Percentiles rank a stretch among this genome's conserved stretches.
phyloP scores from a whole-genome alignment of 495 filamentous ascomycete genomes.

The Daldinia grandis region DNA sequence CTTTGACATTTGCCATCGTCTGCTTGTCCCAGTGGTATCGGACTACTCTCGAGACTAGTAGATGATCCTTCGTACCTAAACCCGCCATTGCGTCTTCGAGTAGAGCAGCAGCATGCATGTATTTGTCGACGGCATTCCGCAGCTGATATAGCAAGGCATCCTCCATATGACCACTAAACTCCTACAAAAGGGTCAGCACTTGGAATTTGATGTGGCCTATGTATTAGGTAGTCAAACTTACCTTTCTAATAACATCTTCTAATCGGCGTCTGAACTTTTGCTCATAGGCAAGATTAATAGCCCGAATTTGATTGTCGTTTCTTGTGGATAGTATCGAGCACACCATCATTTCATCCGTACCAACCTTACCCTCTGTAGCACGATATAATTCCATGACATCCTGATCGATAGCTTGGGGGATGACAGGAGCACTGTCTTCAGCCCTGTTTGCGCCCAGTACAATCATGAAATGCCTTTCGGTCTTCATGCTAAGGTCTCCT shows the following conservation, averaged over 20 bases:
- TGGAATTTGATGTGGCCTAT: not conserved
- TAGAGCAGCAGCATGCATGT: conserved; percentile 78
- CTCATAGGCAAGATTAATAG: conserved; percentile 76
- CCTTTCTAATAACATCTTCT: conserved; percentile 73
- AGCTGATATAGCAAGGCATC: conserved; percentile 82
- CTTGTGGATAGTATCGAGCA: conserved; percentile 76
- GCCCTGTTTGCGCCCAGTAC: conserved; percentile 73
- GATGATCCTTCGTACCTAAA: conserved; percentile 82
- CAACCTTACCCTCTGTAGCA: conserved; percentile 73
- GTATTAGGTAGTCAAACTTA: conserved; percentile 38
- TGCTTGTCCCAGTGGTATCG: conserved; percentile 79
- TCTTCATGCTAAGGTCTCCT: conserved; percentile 84
- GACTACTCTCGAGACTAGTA: conserved; percentile 77
- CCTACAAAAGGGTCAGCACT: conserved; percentile 46
- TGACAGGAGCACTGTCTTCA: conserved; percentile 77
- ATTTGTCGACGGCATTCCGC: conserved; percentile 77
- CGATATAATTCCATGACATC: conserved; percentile 77
- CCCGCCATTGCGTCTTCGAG: conserved; percentile 90
- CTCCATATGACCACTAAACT: conserved; percentile 94
- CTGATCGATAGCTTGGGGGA: conserved; percentile 72
- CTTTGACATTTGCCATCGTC: conserved; percentile 75
- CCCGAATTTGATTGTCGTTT: conserved; percentile 81
- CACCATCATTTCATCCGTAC: conserved; percentile 79
- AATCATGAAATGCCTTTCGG: conserved; percentile 79
- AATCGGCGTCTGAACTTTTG: conserved; percentile 70